phyloP scores from a whole-genome alignment of 2,329 filamentous ascomycete genomes.

The Trichoderma afroharzianum region DNA sequence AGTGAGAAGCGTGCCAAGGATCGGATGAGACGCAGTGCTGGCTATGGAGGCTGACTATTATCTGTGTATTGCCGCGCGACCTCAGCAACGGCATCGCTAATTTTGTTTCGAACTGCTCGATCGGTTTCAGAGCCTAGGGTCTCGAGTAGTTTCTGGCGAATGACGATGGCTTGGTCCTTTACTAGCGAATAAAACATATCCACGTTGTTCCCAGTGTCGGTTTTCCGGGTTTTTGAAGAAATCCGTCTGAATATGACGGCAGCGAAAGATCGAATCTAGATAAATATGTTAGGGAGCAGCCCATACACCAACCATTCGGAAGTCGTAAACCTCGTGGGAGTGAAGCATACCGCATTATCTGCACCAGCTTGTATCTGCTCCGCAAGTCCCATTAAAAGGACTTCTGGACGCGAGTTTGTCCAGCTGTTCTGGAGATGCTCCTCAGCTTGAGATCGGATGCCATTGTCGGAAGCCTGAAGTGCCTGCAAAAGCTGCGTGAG shows the following conservation, averaged over 20 bases:
- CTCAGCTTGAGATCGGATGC: slow-evolving; percentile 78
- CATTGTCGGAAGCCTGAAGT: slow-evolving; percentile 86
- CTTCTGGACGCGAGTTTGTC: slow-evolving; percentile 75
- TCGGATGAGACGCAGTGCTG: background rate
- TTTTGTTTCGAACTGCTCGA: slow-evolving; percentile 81
- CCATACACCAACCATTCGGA: background rate
- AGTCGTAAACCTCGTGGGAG: background rate
- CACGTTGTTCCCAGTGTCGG: slow-evolving; percentile 63
- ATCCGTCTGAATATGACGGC: slow-evolving; percentile 94
- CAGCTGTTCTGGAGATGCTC: slow-evolving; percentile 88
- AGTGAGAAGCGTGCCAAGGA: background rate
- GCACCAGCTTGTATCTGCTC: slow-evolving; percentile 84
- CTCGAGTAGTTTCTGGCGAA: slow-evolving; percentile 80
- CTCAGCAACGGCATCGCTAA: slow-evolving; percentile 96
- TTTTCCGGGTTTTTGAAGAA: slow-evolving; percentile 82
- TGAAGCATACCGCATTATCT: slow-evolving; percentile 61
- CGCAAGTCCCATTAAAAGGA: slow-evolving; percentile 87
- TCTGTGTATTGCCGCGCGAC: slow-evolving; percentile 93
- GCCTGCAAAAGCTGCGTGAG: slow-evolving; percentile 83
- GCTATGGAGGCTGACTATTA: slow-evolving; percentile 58
- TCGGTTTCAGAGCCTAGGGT: slow-evolving; percentile 70
- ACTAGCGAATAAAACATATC: slow-evolving; percentile 84
- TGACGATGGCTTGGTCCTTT: slow-evolving; percentile 68
- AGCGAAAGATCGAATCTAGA: slow-evolving; percentile 76
- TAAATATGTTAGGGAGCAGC: slow-evolving; percentile 17